These are phyloP conservation scores for Cylindrodendrum hubeiense DNA, from an alignment of 2,329 filamentous ascomycete species.

Conservation along the genomic window DNA sequence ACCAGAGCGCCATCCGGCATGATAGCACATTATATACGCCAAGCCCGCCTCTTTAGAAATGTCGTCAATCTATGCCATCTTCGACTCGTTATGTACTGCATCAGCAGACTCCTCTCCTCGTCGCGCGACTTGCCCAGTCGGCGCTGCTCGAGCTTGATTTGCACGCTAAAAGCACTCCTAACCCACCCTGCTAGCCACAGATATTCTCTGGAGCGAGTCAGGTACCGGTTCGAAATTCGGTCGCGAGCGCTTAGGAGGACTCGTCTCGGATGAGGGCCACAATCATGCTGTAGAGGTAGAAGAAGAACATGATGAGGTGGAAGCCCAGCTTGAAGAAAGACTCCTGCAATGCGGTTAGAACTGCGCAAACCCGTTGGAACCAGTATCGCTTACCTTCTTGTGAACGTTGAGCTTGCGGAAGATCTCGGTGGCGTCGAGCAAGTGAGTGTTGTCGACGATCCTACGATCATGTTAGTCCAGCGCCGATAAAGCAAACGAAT, in stretches of 20 bases:
- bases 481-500: neutral
- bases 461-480: slow-evolving; percentile 60
- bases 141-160: slow-evolving; percentile 18
- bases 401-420: slow-evolving; percentile 99
- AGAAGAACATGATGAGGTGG: slow-evolving; percentile 99
- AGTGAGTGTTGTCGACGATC: slow-evolving; percentile 96
- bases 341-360: slow-evolving; percentile 71
- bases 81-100: slow-evolving; percentile 44
- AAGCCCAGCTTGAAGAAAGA: slow-evolving; percentile 99
- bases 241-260: slow-evolving; percentile 72
- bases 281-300: slow-evolving; percentile 99
- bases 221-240: slow-evolving; percentile 30
- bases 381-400: slow-evolving; percentile 80
- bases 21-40: slow-evolving; percentile 47
- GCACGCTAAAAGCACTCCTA: slow-evolving; percentile 19
- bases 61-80: slow-evolving; percentile 44
- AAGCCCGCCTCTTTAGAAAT: slow-evolving; percentile 45
- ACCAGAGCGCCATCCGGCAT: slow-evolving; percentile 49
- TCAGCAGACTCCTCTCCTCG: slow-evolving; percentile 37
- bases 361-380: neutral
- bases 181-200: slow-evolving; percentile 24
- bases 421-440: slow-evolving; percentile 97
- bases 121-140: slow-evolving; percentile 37
- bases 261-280: slow-evolving; percentile 97
- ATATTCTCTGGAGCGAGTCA: slow-evolving; percentile 22